Base-by-base conservation (phyloP, 805 yeast species). In the Yarrowia keelungensis region DNA sequence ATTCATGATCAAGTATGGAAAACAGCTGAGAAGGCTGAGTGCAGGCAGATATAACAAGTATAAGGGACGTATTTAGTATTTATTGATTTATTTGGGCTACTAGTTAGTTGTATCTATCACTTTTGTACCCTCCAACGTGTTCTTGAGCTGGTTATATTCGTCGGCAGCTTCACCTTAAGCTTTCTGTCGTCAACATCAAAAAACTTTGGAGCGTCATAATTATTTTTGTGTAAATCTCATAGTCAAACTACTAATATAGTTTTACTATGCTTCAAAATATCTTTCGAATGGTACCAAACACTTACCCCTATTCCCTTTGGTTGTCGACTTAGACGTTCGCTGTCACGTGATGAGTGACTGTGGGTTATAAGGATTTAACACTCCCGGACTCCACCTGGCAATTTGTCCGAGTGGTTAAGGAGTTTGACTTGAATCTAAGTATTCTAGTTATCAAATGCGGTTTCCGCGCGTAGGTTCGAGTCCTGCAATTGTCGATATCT, bases 391-490 rank as follows among this genome's bases (percentile, higher is more conserved):
- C 7, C 14, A 11, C n/a, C 47, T 3, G 64, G 64, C 64, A 56
- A 56, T 56, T 56, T 56, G 64, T 56, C 64, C 64, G 64, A 56
- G 64, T 56, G 64, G 64, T 56, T 56, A 56, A 56, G 64, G 64
- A 56, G 64, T 56, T 56, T 56, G 64, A 56, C 64, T 56, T 56
- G 64, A 56, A 56, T 56, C 4, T 8, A 53, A 56, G 32, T 38
- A 42, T 56, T 56, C 64, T 35, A 19, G 64, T 42, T 56, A 56
- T 56, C 64, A 56, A 56, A 56, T 56, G 64, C 64, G 64, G 64
- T 56, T 56, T 56, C 64, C 64, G 64, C 64, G 64, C 64, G 64
- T 56, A 56, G 64, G 64, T 56, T 56, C 64, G 64, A 56, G 64
- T 56, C 64, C 64, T 56, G 64, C 64, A 56, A 56, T 56, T 56